Base-by-base conservation (phyloP, 2,329 filamentous ascomycete species). In the Alternaria solani region DNA sequence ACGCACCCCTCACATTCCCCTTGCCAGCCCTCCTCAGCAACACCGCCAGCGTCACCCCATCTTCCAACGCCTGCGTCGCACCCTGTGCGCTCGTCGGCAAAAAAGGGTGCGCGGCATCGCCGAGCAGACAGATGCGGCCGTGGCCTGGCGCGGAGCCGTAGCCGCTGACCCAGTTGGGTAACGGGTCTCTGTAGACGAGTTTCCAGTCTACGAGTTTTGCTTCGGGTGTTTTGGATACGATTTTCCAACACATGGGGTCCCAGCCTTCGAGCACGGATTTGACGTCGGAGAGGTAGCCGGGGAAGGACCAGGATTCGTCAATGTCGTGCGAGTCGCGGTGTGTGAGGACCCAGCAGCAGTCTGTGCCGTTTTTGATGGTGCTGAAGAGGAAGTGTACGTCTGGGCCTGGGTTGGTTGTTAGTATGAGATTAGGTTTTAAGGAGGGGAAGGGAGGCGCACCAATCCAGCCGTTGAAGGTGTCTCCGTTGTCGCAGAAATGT, bases 51-150 rank as follows among this genome's bases (percentile, higher is more conserved):
- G 74, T 74, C 12, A 76, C 72, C 11, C 69, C 73, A 66, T 85
- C 85, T 73, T 86, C 85, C 20, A 84, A 81, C 0, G 85, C 84
- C 69, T 86, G 84, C 42, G 82, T 83, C 0, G 84, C 83, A 2
- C 84, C 84, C 61, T 86, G 84, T 0, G 83, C 83, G 55, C 81
- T 83, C 0, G 84, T 86, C 0, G 84, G 85, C 7, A 87, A 68
- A 67, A 86, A 85, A 0, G 84, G 80, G 65, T 87, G 85, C 51
- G 84, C 85, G 46, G 82, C 82, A 64, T 87, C 85, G 1, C 85
- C 85, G 1, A 86, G 74, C 28, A 86, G 74, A 1, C 80, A 83
- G 53, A 86, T 84, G 42, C 80, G 78, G 7, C 74, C 74, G 26
- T 75, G 72, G 4, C 73, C 72, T 8, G 71, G 67, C 0, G 73